Evolutionary conservation across 805 yeast species (phyloP).

Genomic region (Candida lessepsii): DNA sequence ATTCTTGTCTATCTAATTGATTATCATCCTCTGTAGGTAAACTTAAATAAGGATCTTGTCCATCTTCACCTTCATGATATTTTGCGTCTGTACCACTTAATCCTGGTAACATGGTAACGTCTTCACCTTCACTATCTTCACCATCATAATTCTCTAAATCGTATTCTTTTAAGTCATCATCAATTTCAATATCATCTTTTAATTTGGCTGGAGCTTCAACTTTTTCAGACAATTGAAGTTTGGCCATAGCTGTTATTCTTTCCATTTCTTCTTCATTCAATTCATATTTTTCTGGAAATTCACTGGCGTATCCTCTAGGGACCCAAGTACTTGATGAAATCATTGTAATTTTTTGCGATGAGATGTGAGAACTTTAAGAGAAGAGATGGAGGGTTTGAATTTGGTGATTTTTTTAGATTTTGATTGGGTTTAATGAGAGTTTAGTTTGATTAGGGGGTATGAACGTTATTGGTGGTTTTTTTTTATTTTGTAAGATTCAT

Average conservation of each 20-base stretch:
- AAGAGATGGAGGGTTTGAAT: neutral
- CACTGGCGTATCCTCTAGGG: slow-evolving; percentile 92
- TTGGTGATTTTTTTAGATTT: too few relatives aligned
- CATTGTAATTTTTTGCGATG: slow-evolving; percentile 42
- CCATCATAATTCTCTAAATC: slow-evolving; percentile 85
- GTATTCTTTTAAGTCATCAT: slow-evolving; percentile 85
- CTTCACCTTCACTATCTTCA: slow-evolving; percentile 55
- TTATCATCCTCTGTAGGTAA: slow-evolving; percentile 62
- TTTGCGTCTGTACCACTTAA: slow-evolving; percentile 57
- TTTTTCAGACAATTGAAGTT: slow-evolving; percentile 72
- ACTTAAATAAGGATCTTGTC: slow-evolving; percentile 59
- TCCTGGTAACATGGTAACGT: slow-evolving; percentile 70
- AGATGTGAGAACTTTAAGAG: neutral
- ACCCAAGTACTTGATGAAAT: slow-evolving; percentile 94
- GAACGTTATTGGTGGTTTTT: too few relatives aligned
- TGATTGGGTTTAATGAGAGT: too few relatives aligned
- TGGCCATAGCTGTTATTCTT: slow-evolving; percentile 82
- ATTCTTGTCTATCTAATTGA: slow-evolving; percentile 77
- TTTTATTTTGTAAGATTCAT: too few relatives aligned
- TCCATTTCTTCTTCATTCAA: slow-evolving; percentile 90
- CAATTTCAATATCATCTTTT: slow-evolving; percentile 58
- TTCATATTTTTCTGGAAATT: slow-evolving; percentile 86
- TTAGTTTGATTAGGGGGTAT: too few relatives aligned
- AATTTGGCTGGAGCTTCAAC: slow-evolving; percentile 48
- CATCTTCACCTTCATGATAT: slow-evolving; percentile 48